Percentiles rank a stretch among this genome's conserved stretches.
These are phyloP conservation scores for Gaeumannomyces sp. DNA, from an alignment of 2,329 filamentous ascomycete genomes.

Conservation along the genomic window DNA sequence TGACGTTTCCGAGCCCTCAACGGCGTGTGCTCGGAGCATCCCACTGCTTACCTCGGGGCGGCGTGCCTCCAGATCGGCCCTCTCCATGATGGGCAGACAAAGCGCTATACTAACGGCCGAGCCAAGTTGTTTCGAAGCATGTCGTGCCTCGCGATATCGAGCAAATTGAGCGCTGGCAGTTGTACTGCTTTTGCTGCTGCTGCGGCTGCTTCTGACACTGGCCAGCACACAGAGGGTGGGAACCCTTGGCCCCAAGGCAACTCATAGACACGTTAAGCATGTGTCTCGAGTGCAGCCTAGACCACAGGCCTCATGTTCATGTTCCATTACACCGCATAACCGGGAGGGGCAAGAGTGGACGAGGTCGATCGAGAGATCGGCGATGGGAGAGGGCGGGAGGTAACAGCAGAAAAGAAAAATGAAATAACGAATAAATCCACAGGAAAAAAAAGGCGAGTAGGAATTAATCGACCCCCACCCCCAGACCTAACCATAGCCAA, in stretches of 20 bases:
- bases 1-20: neutral
- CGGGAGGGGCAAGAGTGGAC: neutral
- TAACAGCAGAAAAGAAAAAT: neutral
- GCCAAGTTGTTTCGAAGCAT: neutral
- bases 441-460: neutral
- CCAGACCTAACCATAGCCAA: neutral
- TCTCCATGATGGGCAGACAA: neutral
- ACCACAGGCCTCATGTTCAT: neutral
- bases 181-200: neutral
- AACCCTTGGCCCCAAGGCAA: neutral
- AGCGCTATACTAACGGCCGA: neutral
- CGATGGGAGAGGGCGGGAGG: neutral
- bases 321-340: neutral
- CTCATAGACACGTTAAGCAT: neutral
- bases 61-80: too few species aligned
- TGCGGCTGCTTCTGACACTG: neutral
- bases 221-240: neutral
- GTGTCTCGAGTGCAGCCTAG: neutral
- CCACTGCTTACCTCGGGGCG: too few species aligned
- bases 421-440: neutral
- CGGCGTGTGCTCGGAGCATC: too few species aligned
- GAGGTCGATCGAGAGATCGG: neutral
- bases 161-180: neutral
- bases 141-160: neutral
- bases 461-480: neutral